These are phyloP conservation scores for Aegle marmelos DNA, from an alignment of 345 rosid species.

Conservation along the genomic window DNA sequence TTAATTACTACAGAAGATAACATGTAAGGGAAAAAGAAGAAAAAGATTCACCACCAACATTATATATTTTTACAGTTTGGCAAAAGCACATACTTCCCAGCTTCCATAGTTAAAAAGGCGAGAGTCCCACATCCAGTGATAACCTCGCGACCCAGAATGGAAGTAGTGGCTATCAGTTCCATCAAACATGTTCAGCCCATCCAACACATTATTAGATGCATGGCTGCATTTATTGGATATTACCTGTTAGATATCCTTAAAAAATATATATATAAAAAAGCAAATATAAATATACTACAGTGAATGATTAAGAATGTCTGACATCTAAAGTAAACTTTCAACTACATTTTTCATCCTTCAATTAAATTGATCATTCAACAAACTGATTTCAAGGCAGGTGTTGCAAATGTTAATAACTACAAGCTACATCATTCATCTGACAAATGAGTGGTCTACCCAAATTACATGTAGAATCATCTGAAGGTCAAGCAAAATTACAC, in stretches of 20 bases:
- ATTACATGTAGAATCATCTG: background rate
- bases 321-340: background rate
- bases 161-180: conserved; percentile 92
- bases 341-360: background rate
- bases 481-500: background rate
- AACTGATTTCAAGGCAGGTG: no score
- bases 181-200: conserved; percentile 95
- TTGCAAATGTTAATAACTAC: no score
- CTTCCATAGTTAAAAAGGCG: conserved; percentile 96
- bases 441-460: background rate
- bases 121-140: conserved; percentile 99
- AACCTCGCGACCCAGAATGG: conserved; percentile 81
- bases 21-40: conserved; percentile 5
- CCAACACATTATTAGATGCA: conserved; percentile 86
- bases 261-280: background rate
- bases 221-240: conserved; percentile 50
- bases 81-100: conserved; percentile 77
- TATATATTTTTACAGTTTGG: background rate
- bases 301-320: background rate
- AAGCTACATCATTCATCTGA: background rate
- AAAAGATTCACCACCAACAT: conserved; percentile 5
- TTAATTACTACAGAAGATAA: conserved; percentile 14
- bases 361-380: background rate
- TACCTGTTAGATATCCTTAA: conserved; percentile 11
- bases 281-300: background rate